These are phyloP conservation scores for Entelexis sorbosivorans DNA, from an alignment of 1,139 yeast species.

Conservation along the genomic window DNA sequence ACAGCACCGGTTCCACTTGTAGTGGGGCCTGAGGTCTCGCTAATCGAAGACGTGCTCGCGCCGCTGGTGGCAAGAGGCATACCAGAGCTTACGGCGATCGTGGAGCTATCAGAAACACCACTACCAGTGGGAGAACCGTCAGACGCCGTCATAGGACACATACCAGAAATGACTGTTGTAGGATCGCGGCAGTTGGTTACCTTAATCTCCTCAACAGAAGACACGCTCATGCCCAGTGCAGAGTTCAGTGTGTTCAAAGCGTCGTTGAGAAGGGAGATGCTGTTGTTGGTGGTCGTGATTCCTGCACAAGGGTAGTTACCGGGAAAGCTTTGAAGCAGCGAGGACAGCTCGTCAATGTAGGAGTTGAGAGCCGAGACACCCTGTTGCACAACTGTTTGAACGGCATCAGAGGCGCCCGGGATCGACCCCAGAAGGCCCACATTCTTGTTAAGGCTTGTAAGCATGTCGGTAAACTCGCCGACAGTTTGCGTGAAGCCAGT, in stretches of 20 bases:
- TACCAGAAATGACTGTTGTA: background rate
- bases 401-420: background rate
- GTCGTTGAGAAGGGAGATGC: background rate
- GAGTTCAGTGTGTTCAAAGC: background rate
- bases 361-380: background rate
- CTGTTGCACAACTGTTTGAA: background rate
- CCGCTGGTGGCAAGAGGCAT: too few species aligned
- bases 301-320: background rate
- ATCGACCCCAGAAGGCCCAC: background rate
- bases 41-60: too few species aligned
- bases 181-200: conserved; percentile 3
- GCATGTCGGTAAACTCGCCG: background rate
- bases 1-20: too few species aligned
- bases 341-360: background rate
- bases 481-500: background rate
- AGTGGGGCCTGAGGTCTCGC: too few species aligned
- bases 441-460: background rate
- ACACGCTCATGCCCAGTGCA: background rate
- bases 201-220: background rate
- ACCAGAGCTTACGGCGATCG: too few species aligned
- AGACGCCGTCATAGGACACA: background rate
- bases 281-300: background rate
- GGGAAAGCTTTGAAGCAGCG: conserved; percentile 4
- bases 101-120: background rate
- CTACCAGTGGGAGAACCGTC: background rate